A percentile compares a stretch with the other conserved stretches of the same genome.
phyloP scores from a whole-genome alignment of 139 green algal genomes.

The Picochlorum sp. region DNA sequence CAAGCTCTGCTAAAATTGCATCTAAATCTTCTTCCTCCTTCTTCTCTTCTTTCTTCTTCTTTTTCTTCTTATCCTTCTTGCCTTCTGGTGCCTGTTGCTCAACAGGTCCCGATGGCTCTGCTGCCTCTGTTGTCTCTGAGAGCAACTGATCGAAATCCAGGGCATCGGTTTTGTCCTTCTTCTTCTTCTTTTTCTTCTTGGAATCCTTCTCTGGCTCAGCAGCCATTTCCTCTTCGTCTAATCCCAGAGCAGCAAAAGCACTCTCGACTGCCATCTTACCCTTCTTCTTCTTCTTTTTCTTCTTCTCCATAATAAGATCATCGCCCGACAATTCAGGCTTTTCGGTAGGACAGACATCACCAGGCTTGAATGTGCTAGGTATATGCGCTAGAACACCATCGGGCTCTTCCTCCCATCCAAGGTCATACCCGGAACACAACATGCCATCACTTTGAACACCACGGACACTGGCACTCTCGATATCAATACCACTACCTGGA shows the following conservation, averaged over 20 bases:
- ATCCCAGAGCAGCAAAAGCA: constrained; percentile 52
- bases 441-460: constrained; percentile 70
- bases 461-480: constrained; percentile 50
- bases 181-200: constrained; percentile 38
- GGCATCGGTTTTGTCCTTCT: constrained; percentile 49
- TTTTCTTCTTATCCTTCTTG: constrained; percentile 36
- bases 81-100: background rate
- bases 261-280: constrained; percentile 16
- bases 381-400: constrained; percentile 55
- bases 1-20: constrained; percentile 55
- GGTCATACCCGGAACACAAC: constrained; percentile 69
- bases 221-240: constrained; percentile 11
- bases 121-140: constrained; percentile 31
- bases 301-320: constrained; percentile 37
- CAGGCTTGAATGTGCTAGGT: constrained; percentile 36
- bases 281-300: constrained; percentile 44
- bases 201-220: constrained; percentile 27
- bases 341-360: constrained; percentile 32
- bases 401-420: constrained; percentile 52
- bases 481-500: constrained; percentile 39
- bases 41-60: constrained; percentile 49
- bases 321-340: constrained; percentile 13
- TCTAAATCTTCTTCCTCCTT: constrained; percentile 65
- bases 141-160: constrained; percentile 58
- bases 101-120: background rate